Evolutionary conservation across 1,139 yeast species (phyloP), one percentile per base, ranked within the genome.

Genomic region (Citeromyces siamensis): DNA sequence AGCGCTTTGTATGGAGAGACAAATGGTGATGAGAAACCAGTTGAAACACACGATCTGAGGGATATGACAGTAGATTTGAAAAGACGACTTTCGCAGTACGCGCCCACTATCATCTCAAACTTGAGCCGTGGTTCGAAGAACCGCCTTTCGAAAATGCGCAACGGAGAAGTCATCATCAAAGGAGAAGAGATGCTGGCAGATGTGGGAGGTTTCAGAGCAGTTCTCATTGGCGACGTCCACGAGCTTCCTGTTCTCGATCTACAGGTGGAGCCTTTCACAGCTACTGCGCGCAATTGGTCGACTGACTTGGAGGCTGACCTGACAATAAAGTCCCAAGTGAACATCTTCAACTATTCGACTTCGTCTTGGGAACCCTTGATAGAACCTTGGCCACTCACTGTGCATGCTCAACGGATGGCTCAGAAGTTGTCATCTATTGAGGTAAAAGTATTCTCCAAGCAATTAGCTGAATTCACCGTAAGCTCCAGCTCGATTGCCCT

Each of bases 351-450:
- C 53, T 88, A 88, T 52, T 74, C 96, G 0, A 75, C 85, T 46
- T 86, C 97, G 1, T 75, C 93, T 1, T 93, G 99, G 99, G 98
- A 93, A 48, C 97, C 98, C 0, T 61, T 93, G 35, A 56, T 90
- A 36, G 98, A 93, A 48, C 78, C 90, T 1, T 83, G 95, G 84
- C 81, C 88, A 8, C 62, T 90, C 38, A 77, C 86, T 0, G 56
- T 86, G 13, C 86, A 83, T 52, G 74, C 82, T 2, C 64, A 82
- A 0, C 71, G 67, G 42, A 42, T 53, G 23, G 35, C 35, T 3
- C 59, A 60, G 3, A 49, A 55, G 35, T 69, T 75, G 0, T 66
- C 68, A 8, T 62, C 71, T 20, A 56, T 85, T 29, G 52, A 62
- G 37, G 53, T 73, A 9, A 90, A 83, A 47, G 60, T 88, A 9